Conservation (phyloP, 371 early-diverging fungal genomes). For the Lichtheimia hyalospora region DNA sequence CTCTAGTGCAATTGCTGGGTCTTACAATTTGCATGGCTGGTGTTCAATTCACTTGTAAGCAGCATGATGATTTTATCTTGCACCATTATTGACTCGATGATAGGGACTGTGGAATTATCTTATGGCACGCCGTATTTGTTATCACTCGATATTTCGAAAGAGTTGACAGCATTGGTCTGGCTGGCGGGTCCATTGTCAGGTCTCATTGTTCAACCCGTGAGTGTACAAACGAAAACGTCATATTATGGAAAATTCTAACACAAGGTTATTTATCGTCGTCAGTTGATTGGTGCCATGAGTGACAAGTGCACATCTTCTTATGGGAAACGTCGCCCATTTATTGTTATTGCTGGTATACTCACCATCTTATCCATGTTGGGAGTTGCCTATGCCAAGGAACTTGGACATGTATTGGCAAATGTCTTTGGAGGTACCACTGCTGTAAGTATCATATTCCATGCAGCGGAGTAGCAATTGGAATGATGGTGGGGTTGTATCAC, state of each 20-base stretch:
- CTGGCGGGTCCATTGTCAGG: conserved; percentile 82
- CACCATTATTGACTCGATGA: conserved; percentile 5
- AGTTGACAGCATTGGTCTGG: conserved; percentile 72
- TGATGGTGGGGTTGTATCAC: too few relatives aligned
- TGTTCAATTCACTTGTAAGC: conserved; percentile 65
- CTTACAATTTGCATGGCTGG: conserved; percentile 53
- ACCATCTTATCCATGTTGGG: conserved; percentile 58
- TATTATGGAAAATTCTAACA: conserved; percentile 1
- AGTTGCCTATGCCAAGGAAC: conserved; percentile 63
- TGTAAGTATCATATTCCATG: too few relatives aligned
- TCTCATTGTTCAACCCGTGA: conserved; percentile 38
- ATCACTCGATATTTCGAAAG: conserved; percentile 64
- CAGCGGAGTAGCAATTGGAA: too few relatives aligned
- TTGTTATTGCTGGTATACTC: conserved; percentile 53
- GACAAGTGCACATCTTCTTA: conserved; percentile 52
- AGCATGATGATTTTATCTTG: conserved; percentile 7
- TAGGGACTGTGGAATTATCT: conserved; percentile 60
- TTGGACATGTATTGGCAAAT: conserved; percentile 28
- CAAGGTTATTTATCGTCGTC: conserved; percentile 10
- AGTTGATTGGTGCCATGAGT: conserved; percentile 60
- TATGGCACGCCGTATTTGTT: conserved; percentile 78
- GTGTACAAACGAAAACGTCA: neutral
- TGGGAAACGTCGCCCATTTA: conserved; percentile 60
- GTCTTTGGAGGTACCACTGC: too few relatives aligned
- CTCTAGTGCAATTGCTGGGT: conserved; percentile 10